Conservation (phyloP, 2,329 filamentous ascomycete genomes). For the Pleoardoris graminearum region DNA sequence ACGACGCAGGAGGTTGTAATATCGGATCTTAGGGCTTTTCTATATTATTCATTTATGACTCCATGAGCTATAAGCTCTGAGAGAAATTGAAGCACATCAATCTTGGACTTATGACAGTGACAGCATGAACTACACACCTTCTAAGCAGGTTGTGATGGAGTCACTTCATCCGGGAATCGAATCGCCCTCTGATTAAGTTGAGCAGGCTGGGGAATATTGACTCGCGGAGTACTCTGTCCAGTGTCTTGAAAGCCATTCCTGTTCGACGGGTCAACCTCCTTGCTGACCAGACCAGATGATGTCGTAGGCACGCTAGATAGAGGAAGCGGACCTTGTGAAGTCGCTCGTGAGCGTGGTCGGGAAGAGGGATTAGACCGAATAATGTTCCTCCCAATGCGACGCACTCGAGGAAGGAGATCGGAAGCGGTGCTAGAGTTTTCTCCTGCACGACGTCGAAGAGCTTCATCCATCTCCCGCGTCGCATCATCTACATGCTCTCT, state of each 20-base stretch:
- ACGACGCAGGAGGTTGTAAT: too few species aligned
- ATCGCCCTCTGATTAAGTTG: conserved; percentile 28
- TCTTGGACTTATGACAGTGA: too few species aligned
- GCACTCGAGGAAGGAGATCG: conserved; percentile 33
- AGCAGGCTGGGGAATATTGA: conserved; percentile 1
- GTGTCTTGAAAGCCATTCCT: conserved; percentile 12
- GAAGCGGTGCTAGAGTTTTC: conserved; percentile 21
- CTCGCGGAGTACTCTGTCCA: not conserved
- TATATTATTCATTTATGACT: too few species aligned
- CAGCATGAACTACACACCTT: not conserved
- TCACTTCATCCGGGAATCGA: conserved; percentile 33
- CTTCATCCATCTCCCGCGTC: conserved; percentile 25
- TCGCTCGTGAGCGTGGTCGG: not conserved
- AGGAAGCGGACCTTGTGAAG: conserved; percentile 1
- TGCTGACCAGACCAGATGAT: not conserved
- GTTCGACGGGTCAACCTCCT: conserved; percentile 8
- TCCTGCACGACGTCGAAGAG: conserved; percentile 30
- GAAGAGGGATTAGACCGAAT: conserved; percentile 27
- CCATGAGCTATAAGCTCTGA: too few species aligned
- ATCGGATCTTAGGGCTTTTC: too few species aligned
- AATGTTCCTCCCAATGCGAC: conserved; percentile 41
- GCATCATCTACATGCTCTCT: conserved; percentile 17
- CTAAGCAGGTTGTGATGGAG: not conserved
- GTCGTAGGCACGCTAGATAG: conserved; percentile 3
- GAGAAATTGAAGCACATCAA: too few species aligned